Conservation (phyloP, 495 filamentous ascomycete species). For the Aspergillus affinis region DNA sequence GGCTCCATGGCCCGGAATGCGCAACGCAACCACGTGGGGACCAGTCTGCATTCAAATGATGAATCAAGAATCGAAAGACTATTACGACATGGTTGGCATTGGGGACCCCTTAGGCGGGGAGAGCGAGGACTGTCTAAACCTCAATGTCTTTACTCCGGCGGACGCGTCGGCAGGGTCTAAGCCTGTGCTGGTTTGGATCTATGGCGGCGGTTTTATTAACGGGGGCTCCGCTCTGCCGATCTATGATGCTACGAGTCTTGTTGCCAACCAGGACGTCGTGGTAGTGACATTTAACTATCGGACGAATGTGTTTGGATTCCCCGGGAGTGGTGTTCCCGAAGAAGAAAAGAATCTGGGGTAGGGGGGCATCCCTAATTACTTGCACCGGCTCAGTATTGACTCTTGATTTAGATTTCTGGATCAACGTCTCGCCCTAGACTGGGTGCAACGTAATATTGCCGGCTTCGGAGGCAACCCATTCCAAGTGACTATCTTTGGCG, state of each 20-base stretch:
- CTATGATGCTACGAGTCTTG: conserved; percentile 30
- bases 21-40: conserved; percentile 29
- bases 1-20: conserved; percentile 13
- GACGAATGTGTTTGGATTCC: conserved; percentile 42
- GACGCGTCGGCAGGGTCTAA: conserved; percentile 15
- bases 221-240: conserved; percentile 23
- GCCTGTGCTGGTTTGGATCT: conserved; percentile 32
- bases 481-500: conserved; percentile 16
- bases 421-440: conserved; percentile 37
- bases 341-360: conserved; percentile 28
- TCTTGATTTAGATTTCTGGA: conserved; percentile 20
- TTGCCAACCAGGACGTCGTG: conserved; percentile 29
- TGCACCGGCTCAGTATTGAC: background rate
- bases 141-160: conserved; percentile 36
- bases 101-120: conserved; percentile 14
- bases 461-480: conserved; percentile 35
- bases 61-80: conserved; percentile 9
- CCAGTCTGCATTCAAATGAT: conserved; percentile 43
- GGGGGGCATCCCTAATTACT: background rate
- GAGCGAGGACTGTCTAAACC: conserved; percentile 50
- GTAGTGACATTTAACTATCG: conserved; percentile 31
- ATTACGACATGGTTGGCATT: conserved; percentile 12
- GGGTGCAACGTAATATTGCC: conserved; percentile 33
- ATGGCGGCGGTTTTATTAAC: conserved; percentile 22
- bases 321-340: conserved; percentile 19